phyloP scores from a whole-genome alignment of 2,329 filamentous ascomycete genomes.

The Beauveria pseudobassiana region DNA sequence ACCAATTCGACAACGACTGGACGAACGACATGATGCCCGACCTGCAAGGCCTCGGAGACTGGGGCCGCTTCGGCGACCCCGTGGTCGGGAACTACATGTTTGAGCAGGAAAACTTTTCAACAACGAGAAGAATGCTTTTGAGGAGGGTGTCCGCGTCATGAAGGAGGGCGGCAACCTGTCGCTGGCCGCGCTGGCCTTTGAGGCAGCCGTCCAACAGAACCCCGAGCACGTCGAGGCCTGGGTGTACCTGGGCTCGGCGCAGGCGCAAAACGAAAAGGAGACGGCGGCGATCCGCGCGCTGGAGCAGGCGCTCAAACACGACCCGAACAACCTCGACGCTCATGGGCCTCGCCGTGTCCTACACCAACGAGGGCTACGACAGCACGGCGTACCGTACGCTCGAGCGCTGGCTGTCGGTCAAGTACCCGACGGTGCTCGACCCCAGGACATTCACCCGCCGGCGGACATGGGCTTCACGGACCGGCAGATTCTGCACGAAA shows the following conservation, averaged over 20 bases:
- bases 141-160: slow-evolving; percentile 90
- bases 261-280: slow-evolving; percentile 98
- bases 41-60: slow-evolving; percentile 60
- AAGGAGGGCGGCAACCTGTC: slow-evolving; percentile 89
- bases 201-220: slow-evolving; percentile 88
- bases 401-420: slow-evolving; percentile 92
- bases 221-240: slow-evolving; percentile 84
- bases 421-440: slow-evolving; percentile 78
- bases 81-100: slow-evolving; percentile 87
- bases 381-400: slow-evolving; percentile 92
- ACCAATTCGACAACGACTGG: slow-evolving; percentile 69
- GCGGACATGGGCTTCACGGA: slow-evolving; percentile 93
- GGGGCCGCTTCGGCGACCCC: slow-evolving; percentile 62
- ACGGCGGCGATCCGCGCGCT: slow-evolving; percentile 89
- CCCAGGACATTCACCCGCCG: slow-evolving; percentile 62
- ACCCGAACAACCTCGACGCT: slow-evolving; percentile 77
- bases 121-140: slow-evolving; percentile 74
- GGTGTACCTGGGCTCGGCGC: slow-evolving; percentile 83
- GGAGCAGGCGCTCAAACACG: slow-evolving; percentile 82
- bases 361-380: slow-evolving; percentile 98
- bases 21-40: slow-evolving; percentile 52
- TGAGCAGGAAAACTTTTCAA: slow-evolving; percentile 91
- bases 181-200: slow-evolving; percentile 86
- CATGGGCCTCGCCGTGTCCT: slow-evolving; percentile 93
- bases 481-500: slow-evolving; percentile 79